Evolutionary conservation across 2,329 filamentous ascomycete genomes (phyloP).

Genomic region (Gyromitra esculenta): DNA sequence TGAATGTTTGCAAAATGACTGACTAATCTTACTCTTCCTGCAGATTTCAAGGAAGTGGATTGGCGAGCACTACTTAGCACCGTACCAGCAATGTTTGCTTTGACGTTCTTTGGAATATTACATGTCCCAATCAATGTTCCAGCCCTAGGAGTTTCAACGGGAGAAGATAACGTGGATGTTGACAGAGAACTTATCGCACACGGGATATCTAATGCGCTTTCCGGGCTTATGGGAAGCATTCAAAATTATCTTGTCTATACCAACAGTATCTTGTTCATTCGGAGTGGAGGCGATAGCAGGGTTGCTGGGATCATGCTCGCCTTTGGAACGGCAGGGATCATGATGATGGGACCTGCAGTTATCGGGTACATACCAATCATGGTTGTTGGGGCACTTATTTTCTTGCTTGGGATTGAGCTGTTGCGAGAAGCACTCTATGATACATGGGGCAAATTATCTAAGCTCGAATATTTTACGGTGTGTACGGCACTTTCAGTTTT

Average conservation of each 20-base stretch:
- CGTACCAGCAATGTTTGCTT: constrained; percentile 91
- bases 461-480: constrained; percentile 87
- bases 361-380: constrained; percentile 96
- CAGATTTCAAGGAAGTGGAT: constrained; percentile 82
- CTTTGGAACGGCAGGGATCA: constrained; percentile 78
- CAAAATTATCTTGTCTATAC: constrained; percentile 97
- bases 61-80: constrained; percentile 85
- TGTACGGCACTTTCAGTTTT: constrained; percentile 55
- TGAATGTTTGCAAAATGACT: background rate
- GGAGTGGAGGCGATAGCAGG: constrained; percentile 86
- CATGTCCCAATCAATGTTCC: constrained; percentile 99
- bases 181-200: constrained; percentile 92
- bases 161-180: constrained; percentile 90
- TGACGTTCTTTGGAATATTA: constrained; percentile 96
- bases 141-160: constrained; percentile 85
- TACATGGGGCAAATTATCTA: constrained; percentile 86
- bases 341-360: constrained; percentile 84
- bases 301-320: constrained; percentile 88
- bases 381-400: constrained; percentile 95
- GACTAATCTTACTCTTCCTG: constrained; percentile 12
- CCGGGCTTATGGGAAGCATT: constrained; percentile 86
- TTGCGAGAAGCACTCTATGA: constrained; percentile 87
- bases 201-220: constrained; percentile 90
- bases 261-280: constrained; percentile 96
- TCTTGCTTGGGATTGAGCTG: constrained; percentile 91